Conservation (phyloP, 768 basidiomycete genomes). For the Cystofilobasidium bisporidii region DNA sequence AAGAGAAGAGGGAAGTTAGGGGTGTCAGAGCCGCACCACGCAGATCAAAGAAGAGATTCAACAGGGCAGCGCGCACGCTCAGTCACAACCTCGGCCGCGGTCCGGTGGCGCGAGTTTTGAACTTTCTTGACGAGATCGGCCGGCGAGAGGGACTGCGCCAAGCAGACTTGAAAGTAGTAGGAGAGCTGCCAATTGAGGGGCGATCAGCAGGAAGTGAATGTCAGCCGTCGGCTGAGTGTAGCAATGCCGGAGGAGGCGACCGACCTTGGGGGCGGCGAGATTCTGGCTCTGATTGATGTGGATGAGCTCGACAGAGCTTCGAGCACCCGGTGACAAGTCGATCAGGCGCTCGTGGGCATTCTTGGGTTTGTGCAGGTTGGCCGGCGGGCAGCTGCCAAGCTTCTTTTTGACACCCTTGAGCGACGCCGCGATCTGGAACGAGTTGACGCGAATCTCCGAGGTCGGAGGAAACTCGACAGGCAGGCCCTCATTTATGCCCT, state of each 20-base stretch:
- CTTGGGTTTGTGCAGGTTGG: constrained; percentile 51
- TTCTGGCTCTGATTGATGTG: constrained; percentile 64
- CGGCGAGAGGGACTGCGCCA: constrained; percentile 6
- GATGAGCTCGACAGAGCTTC: constrained; percentile 72
- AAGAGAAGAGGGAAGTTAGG: constrained; percentile 41
- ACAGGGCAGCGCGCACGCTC: constrained; percentile 49
- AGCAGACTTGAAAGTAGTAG: constrained; percentile 26
- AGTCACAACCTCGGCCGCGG: constrained; percentile 54
- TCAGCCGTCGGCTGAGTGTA: too few species aligned
- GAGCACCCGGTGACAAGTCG: constrained; percentile 33
- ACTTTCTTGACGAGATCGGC: constrained; percentile 49
- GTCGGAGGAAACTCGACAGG: constrained; percentile 84
- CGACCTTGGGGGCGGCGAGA: constrained; percentile 11
- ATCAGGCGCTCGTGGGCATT: constrained; percentile 34
- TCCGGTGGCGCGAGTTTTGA: constrained; percentile 57
- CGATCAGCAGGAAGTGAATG: not conserved
- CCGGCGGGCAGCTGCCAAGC: constrained; percentile 85
- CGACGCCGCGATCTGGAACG: constrained; percentile 57
- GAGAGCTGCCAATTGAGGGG: not conserved
- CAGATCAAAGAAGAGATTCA: not conserved
- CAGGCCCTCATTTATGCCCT: constrained; percentile 32
- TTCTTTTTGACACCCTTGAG: constrained; percentile 91
- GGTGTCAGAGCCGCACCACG: not conserved
- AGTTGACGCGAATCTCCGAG: constrained; percentile 83
- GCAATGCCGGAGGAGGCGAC: not conserved